phyloP scores from a whole-genome alignment of 164 flowering plant genomes.

The Euptelea pleiosperma region DNA sequence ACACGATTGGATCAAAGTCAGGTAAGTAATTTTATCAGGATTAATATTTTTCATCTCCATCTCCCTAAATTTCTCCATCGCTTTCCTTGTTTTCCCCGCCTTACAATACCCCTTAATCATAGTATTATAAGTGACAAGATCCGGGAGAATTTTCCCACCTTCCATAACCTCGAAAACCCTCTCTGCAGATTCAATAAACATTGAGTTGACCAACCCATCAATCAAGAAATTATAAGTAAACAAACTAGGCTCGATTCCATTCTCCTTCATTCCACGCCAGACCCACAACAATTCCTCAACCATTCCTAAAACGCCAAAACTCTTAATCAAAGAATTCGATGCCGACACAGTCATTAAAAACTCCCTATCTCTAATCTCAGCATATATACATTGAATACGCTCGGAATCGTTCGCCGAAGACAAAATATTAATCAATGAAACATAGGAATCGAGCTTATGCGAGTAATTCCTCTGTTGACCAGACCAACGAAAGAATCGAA shows the following conservation, averaged over 20 bases:
- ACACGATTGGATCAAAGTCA: constrained; percentile 74
- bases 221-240: constrained; percentile 71
- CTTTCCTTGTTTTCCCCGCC: constrained; percentile 56
- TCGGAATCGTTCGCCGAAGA: constrained; percentile 35
- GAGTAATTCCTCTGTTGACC: constrained; percentile 52
- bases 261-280: constrained; percentile 84
- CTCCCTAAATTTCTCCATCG: constrained; percentile 52
- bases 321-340: constrained; percentile 65
- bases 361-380: constrained; percentile 41
- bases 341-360: constrained; percentile 39
- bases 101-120: constrained; percentile 91
- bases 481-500: constrained; percentile 76
- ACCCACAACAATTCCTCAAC: constrained; percentile 95
- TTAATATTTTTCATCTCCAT: constrained; percentile 59
- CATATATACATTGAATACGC: constrained; percentile 32
- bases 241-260: constrained; percentile 72
- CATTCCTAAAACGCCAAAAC: constrained; percentile 74
- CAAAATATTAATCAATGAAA: constrained; percentile 53
- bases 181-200: constrained; percentile 74
- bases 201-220: constrained; percentile 79
- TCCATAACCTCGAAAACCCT: constrained; percentile 80
- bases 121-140: constrained; percentile 78
- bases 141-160: constrained; percentile 59
- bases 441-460: constrained; percentile 62
- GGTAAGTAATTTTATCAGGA: constrained; percentile 73